Base-by-base conservation (phyloP, 2,329 filamentous ascomycete genomes). In the Colletotrichum sublineola region DNA sequence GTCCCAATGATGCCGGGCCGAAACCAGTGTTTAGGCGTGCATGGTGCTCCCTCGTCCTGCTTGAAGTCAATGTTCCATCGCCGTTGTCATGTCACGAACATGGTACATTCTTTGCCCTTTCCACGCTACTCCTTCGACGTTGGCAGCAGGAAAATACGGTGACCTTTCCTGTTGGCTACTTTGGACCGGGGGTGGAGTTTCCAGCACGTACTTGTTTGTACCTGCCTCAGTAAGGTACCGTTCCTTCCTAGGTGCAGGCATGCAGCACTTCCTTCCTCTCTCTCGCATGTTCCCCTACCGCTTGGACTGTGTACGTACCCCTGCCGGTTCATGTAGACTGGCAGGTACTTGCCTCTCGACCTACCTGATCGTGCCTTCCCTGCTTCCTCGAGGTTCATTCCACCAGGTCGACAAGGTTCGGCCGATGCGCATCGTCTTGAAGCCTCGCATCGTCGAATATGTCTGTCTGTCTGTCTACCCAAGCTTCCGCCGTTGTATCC, bases 201-300 rank as follows among this genome's bases (percentile, higher is more conserved):
- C 14, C 18, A 31, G 38, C 24, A 24, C 24, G 33, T 20, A 48
- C 20, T 12, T 11, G 44, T 12, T 12, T 11, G 44, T 12, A 48
- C 44, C 20, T 48, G 20, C 20, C 24, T 24, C 24, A 24, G 24
- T 24, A 24, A 24, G 24, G 24, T 24, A 24, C 24, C 24, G 24
- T 24, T 24, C 24, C 24, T 24, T 24, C 14, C 44, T 31, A 2
- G 14, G 42, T 58, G 18, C 24, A 24, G 24, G 24, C 1, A 24
- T 24, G 24, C n/a, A 50, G 24, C 12, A 53, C 42, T 42, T 64
- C 67, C 53, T 69, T 69, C 44, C 44, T 61, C 53, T 46, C 57
- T 44, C 33, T 24, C 24, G 2, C 48, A 33, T 57, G 52, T 18
- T 46, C 33, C 8, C 33, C 24, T 24, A 24, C 24, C 24, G 24